Conservation (phyloP, 345 rosid species). For the Eucalyptus cloeziana region DNA sequence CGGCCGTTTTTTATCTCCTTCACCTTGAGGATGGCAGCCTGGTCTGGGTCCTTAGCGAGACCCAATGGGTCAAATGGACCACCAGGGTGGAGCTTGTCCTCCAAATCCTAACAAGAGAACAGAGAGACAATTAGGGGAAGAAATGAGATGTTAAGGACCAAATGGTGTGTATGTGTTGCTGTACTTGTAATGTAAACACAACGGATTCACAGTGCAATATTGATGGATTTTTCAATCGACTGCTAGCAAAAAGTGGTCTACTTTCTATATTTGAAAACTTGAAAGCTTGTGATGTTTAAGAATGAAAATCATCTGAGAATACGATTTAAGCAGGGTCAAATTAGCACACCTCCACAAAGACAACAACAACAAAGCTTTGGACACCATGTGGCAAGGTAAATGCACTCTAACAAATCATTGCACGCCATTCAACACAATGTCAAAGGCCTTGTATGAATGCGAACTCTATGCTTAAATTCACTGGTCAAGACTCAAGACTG, state of each 20-base stretch:
- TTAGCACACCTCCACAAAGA: not conserved
- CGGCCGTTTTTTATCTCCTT: constrained; percentile 97
- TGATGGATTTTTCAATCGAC: not conserved
- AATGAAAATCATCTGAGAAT: not conserved
- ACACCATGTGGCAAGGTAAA: not conserved
- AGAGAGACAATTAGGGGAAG: not conserved
- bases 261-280: not conserved
- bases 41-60: constrained; percentile 87
- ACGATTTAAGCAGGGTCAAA: not conserved
- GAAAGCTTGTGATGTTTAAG: not conserved
- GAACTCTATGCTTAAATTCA: not conserved
- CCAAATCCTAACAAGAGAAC: constrained; percentile 41
- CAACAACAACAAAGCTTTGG: not conserved
- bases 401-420: not conserved
- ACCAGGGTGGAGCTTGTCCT: constrained; percentile 97
- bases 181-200: not conserved
- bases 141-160: not conserved
- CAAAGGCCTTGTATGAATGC: not conserved
- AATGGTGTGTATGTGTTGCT: not conserved
- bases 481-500: not conserved
- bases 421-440: not conserved
- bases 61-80: constrained; percentile 98
- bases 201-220: not conserved
- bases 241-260: not conserved
- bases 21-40: constrained; percentile 85